A percentile compares a stretch with the other conserved stretches of the same genome.
Conservation (phyloP, 192 early-diverging fungal genomes). For the Lobosporangium transversale region DNA sequence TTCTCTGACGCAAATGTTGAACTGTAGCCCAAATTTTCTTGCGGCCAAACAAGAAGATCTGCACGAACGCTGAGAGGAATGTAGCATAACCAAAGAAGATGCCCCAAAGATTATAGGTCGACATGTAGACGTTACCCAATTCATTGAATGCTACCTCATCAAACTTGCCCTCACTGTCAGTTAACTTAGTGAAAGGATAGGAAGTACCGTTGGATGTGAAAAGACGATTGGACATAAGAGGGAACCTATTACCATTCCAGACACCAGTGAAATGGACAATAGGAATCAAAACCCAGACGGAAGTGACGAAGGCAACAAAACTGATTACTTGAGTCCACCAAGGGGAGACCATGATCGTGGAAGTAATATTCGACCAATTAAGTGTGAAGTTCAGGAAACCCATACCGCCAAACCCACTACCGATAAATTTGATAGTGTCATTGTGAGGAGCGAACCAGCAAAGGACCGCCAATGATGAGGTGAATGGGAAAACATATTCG, state of each 20-base stretch:
- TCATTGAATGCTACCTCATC: slow-evolving; percentile 28
- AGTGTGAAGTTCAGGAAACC: slow-evolving; percentile 59
- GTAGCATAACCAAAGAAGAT: slow-evolving; percentile 57
- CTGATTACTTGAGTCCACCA: slow-evolving; percentile 58
- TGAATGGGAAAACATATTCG: slow-evolving; percentile 53
- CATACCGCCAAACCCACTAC: slow-evolving; percentile 57
- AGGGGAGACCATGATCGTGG: slow-evolving; percentile 52
- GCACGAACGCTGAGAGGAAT: slow-evolving; percentile 54
- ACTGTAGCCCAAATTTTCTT: slow-evolving; percentile 46
- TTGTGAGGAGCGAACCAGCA: slow-evolving; percentile 54
- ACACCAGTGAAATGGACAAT: slow-evolving; percentile 44
- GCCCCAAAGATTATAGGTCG: slow-evolving; percentile 52
- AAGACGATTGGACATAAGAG: slow-evolving; percentile 55
- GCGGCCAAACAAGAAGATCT: slow-evolving; percentile 54
- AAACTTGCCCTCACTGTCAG: slow-evolving; percentile 27
- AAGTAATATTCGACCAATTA: slow-evolving; percentile 57
- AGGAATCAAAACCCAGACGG: slow-evolving; percentile 57
- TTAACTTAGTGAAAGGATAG: slow-evolving; percentile 46
- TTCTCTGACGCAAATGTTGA: slow-evolving; percentile 35
- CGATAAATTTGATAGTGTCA: slow-evolving; percentile 50
- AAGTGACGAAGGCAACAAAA: slow-evolving; percentile 57
- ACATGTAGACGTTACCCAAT: slow-evolving; percentile 52
- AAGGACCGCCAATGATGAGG: slow-evolving; percentile 47
- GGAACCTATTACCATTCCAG: slow-evolving; percentile 40
- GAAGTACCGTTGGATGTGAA: slow-evolving; percentile 41